Evolutionary conservation across 192 early-diverging fungal genomes (phyloP).

Genomic region (Umbelopsis sp.): DNA sequence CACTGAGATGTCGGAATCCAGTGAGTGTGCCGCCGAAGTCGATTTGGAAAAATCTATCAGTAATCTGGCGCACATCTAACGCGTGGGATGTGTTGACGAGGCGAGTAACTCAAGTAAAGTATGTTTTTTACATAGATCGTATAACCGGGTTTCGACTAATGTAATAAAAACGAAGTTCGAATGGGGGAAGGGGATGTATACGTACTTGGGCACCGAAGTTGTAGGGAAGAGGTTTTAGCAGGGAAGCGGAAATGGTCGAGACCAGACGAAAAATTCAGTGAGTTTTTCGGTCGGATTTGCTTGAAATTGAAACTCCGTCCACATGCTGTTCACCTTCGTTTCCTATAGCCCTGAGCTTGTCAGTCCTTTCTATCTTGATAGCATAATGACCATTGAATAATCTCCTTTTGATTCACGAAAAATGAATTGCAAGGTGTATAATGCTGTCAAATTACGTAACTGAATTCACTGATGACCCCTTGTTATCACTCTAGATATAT

Average conservation of each 20-base stretch:
- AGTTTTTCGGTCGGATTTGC: too few relatives aligned
- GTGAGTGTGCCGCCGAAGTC: neutral
- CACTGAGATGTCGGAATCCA: neutral
- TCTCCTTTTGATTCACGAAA: too few relatives aligned
- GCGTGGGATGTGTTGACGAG: neutral
- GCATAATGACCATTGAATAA: too few relatives aligned
- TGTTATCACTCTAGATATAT: too few relatives aligned
- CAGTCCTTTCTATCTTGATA: too few relatives aligned
- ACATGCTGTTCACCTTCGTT: neutral
- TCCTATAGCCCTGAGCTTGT: neutral
- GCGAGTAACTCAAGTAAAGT: neutral
- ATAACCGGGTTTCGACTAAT: neutral
- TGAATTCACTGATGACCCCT: too few relatives aligned
- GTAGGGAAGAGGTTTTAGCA: conserved; percentile 3
- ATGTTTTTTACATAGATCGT: conserved; percentile 2
- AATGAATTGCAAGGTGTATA: too few relatives aligned
- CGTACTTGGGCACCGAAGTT: conserved; percentile 13
- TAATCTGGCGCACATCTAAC: conserved; percentile 8
- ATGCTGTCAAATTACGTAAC: too few relatives aligned
- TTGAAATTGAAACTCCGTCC: too few relatives aligned
- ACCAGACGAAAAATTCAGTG: conserved; percentile 1
- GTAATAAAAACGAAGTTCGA: neutral
- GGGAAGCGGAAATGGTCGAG: conserved; percentile 19
- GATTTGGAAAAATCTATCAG: neutral
- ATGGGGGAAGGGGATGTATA: neutral